Conservation (phyloP, 2,329 filamentous ascomycete species). For the Venturiaceae sp. region DNA sequence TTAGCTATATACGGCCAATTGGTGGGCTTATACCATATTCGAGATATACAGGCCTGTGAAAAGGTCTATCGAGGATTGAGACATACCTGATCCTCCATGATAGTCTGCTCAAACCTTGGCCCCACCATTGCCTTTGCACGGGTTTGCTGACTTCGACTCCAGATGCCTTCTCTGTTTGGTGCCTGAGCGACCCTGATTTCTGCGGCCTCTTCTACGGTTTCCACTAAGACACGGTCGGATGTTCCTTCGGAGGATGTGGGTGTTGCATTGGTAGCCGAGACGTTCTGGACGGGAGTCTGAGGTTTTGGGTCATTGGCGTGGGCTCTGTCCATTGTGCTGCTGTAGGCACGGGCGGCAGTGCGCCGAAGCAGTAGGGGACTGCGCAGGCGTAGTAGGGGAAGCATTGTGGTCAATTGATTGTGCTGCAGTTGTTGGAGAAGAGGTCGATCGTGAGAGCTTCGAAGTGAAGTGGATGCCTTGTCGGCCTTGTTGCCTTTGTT, state of each 20-base stretch:
- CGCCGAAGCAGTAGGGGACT: neutral
- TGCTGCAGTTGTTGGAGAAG: neutral
- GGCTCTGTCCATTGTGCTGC: slow-evolving; percentile 52
- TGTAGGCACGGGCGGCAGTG: slow-evolving; percentile 2
- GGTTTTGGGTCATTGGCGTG: slow-evolving; percentile 55
- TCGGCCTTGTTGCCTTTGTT: too few relatives aligned
- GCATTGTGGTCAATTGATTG: neutral
- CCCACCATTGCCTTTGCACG: slow-evolving; percentile 80
- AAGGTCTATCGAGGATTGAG: too few relatives aligned
- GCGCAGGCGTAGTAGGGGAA: neutral
- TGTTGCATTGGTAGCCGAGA: slow-evolving; percentile 52
- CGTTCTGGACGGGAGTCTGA: slow-evolving; percentile 35
- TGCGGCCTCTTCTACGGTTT: slow-evolving; percentile 46
- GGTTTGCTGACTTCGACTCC: slow-evolving; percentile 79
- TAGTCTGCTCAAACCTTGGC: slow-evolving; percentile 93
- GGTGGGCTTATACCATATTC: too few relatives aligned
- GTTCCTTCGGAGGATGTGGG: slow-evolving; percentile 40
- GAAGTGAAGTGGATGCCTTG: neutral
- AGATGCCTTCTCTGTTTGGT: slow-evolving; percentile 72
- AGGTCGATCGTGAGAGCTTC: neutral
- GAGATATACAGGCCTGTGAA: too few relatives aligned
- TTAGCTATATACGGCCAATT: slow-evolving; percentile 15
- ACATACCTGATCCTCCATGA: slow-evolving; percentile 81
- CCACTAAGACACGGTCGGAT: slow-evolving; percentile 45
- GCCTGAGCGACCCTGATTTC: slow-evolving; percentile 59